Conservation (phyloP, 805 yeast genomes). For the Kazachstania africana region DNA sequence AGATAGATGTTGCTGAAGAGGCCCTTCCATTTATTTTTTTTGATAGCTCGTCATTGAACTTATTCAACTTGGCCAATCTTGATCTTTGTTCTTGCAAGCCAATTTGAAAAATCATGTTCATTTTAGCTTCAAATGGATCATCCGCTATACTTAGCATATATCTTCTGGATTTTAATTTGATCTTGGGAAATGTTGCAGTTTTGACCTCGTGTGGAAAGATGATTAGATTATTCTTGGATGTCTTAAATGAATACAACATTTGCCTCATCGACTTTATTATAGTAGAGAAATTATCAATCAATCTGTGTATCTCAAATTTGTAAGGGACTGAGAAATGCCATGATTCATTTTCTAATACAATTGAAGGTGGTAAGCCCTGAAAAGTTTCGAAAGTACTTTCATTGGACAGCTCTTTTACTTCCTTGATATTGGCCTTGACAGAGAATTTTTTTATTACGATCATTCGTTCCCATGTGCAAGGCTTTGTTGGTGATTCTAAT, state of each 20-base stretch:
- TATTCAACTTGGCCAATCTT: constrained; percentile 39
- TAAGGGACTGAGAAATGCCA: constrained; percentile 56
- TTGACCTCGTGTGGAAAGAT: constrained; percentile 29
- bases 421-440: constrained; percentile 20
- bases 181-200: constrained; percentile 42
- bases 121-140: constrained; percentile 78
- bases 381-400: constrained; percentile 5
- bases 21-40: constrained; percentile 4
- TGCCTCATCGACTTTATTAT: constrained; percentile 57
- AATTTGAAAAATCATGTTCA: constrained; percentile 51
- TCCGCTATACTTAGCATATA: constrained; percentile 64
- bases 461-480: constrained; percentile 39
- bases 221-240: constrained; percentile 28
- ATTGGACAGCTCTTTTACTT: constrained; percentile 16
- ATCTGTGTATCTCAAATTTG: constrained; percentile 58
- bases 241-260: constrained; percentile 37
- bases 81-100: constrained; percentile 56
- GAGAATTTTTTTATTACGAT: constrained; percentile 29
- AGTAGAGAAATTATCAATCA: constrained; percentile 70
- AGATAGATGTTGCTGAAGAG: background rate
- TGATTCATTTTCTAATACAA: constrained; percentile 29
- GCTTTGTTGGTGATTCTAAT: constrained; percentile 40
- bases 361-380: constrained; percentile 23
- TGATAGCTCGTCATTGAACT: constrained; percentile 26
- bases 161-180: constrained; percentile 43